Conservation (phyloP, 31 red algal species). For the Odonthalia washingtoniensis region DNA sequence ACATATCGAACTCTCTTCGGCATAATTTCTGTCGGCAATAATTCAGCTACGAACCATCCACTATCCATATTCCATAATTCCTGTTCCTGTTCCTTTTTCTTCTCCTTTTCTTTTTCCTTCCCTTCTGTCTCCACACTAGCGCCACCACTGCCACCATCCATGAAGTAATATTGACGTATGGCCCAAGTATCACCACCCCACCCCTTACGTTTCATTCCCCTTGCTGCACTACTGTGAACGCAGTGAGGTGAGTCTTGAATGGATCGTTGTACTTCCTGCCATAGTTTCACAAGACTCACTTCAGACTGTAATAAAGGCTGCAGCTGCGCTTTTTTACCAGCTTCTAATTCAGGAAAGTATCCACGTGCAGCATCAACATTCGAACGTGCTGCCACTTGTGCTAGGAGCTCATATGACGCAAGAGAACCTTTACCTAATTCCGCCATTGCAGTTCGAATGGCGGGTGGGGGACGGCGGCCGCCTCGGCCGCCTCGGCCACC, state of each 20-base stretch:
- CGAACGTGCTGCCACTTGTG: slow-evolving; percentile 10
- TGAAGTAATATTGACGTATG: not conserved
- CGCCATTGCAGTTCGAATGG: slow-evolving; percentile 49
- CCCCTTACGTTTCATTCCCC: not conserved
- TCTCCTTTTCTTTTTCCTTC: not conserved
- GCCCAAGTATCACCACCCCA: not conserved
- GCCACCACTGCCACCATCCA: not conserved
- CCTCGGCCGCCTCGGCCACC: slow-evolving; percentile 41
- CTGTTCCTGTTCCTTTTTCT: not conserved
- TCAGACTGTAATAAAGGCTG: slow-evolving; percentile 11
- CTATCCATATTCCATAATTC: slow-evolving; percentile 14
- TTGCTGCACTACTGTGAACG: not conserved
- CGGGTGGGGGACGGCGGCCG: slow-evolving; percentile 44
- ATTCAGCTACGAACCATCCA: slow-evolving; percentile 33
- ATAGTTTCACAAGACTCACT: slow-evolving; percentile 3
- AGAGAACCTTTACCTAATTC: slow-evolving; percentile 38
- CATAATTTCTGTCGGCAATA: slow-evolving; percentile 32
- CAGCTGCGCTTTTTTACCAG: not conserved
- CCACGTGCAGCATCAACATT: slow-evolving; percentile 55
- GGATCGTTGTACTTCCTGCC: not conserved
- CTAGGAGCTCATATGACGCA: slow-evolving; percentile 32
- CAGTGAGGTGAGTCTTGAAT: slow-evolving; percentile 6
- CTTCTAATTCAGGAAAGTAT: slow-evolving; percentile 39
- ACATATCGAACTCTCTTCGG: not conserved
- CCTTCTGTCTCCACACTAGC: not conserved